Conservation (phyloP, 2,329 filamentous ascomycete genomes). For the Monosporascus sp. region DNA sequence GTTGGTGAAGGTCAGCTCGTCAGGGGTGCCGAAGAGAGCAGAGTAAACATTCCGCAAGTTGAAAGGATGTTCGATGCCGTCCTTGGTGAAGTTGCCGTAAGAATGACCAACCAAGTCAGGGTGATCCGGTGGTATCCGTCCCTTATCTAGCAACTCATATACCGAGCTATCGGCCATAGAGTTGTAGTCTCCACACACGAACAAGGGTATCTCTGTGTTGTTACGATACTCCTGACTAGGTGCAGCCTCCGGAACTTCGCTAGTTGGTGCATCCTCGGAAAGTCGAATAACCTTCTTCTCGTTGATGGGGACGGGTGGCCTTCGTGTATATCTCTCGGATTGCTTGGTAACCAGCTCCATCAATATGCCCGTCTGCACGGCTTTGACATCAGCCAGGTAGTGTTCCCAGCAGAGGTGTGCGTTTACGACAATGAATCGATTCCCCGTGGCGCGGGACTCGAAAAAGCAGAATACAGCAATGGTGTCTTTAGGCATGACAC, state of each 20-base stretch:
- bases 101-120: constrained; percentile 73
- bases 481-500: constrained; percentile 97
- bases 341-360: constrained; percentile 88
- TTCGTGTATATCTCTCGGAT: constrained; percentile 78
- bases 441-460: constrained; percentile 86
- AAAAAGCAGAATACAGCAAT: constrained; percentile 90
- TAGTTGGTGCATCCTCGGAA: constrained; percentile 42
- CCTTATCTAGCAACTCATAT: constrained; percentile 82
- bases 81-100: constrained; percentile 88
- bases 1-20: constrained; percentile 90
- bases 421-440: constrained; percentile 87
- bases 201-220: constrained; percentile 80
- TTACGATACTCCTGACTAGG: constrained; percentile 84
- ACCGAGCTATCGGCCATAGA: constrained; percentile 83
- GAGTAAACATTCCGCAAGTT: constrained; percentile 87
- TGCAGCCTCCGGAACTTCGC: constrained; percentile 59
- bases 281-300: constrained; percentile 66
- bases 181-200: constrained; percentile 96
- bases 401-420: constrained; percentile 96
- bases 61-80: constrained; percentile 93
- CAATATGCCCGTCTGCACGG: constrained; percentile 91
- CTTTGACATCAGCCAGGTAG: constrained; percentile 85
- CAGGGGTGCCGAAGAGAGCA: constrained; percentile 73
- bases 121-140: constrained; percentile 73
- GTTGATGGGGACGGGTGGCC: constrained; percentile 61